phyloP scores from a whole-genome alignment of 306 rosid genomes.

The Cyclanthera cordifolia region DNA sequence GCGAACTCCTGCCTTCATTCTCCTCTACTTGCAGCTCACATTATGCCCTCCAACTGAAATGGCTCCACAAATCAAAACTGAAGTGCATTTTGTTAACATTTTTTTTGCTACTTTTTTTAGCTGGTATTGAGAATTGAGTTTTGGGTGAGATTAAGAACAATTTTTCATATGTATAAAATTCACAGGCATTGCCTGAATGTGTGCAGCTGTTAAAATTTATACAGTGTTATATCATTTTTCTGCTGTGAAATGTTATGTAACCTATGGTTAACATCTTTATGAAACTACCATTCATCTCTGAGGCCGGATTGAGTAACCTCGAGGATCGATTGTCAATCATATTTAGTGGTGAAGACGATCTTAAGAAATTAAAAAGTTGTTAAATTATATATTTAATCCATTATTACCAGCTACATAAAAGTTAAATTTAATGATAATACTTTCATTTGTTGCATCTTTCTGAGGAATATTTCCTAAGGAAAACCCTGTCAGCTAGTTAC shows the following conservation, averaged over 20 bases:
- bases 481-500: not conserved
- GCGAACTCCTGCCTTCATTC: not conserved
- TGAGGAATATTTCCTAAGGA: too few relatives aligned
- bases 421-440: too few relatives aligned
- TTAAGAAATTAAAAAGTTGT: too few relatives aligned
- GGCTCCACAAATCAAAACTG: not conserved
- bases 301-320: not conserved
- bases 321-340: not conserved
- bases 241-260: not conserved
- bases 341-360: too few relatives aligned
- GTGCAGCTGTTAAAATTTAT: not conserved
- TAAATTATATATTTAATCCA: too few relatives aligned
- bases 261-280: not conserved
- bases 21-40: conserved; percentile 1
- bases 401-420: too few relatives aligned
- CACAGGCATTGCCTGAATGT: not conserved
- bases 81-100: not conserved
- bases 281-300: not conserved
- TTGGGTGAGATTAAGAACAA: not conserved
- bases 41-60: not conserved
- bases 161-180: not conserved
- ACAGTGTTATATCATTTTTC: not conserved
- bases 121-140: not conserved
- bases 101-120: not conserved
- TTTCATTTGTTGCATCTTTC: too few relatives aligned